Evolutionary conservation across 306 rosid species (phyloP).

Genomic region (Acacia crassicarpa): DNA sequence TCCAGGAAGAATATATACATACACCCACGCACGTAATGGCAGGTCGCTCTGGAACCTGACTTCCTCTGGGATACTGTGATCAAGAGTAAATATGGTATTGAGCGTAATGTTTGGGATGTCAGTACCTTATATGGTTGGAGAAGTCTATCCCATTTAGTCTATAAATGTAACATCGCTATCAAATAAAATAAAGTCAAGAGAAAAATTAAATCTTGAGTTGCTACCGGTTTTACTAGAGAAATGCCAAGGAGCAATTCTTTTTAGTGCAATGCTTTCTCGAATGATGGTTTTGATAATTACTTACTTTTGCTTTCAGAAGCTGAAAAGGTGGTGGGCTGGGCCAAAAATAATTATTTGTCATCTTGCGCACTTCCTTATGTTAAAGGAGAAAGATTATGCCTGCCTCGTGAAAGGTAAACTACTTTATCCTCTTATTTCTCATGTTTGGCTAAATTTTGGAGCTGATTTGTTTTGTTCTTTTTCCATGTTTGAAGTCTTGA

Average conservation of each 20-base stretch:
- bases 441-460: conserved; percentile 7
- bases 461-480: conserved; percentile 31
- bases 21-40: not conserved
- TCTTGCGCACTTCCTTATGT: conserved; percentile 65
- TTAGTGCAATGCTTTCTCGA: not conserved
- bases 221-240: not conserved
- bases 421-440: conserved; percentile 17
- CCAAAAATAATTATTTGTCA: conserved; percentile 85
- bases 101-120: not conserved
- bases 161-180: not conserved
- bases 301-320: conserved; percentile 60
- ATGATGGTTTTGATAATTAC: conserved; percentile 1
- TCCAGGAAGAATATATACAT: not conserved
- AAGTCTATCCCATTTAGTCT: not conserved
- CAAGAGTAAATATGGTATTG: not conserved
- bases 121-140: not conserved
- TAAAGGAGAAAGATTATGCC: conserved; percentile 74
- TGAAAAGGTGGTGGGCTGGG: conserved; percentile 96
- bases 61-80: not conserved
- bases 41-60: not conserved
- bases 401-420: conserved; percentile 84
- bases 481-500: conserved; percentile 65
- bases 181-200: not conserved
- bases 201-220: not conserved
- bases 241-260: not conserved